phyloP scores from a whole-genome alignment of 495 filamentous ascomycete species.

The Neurospora cerealis region DNA sequence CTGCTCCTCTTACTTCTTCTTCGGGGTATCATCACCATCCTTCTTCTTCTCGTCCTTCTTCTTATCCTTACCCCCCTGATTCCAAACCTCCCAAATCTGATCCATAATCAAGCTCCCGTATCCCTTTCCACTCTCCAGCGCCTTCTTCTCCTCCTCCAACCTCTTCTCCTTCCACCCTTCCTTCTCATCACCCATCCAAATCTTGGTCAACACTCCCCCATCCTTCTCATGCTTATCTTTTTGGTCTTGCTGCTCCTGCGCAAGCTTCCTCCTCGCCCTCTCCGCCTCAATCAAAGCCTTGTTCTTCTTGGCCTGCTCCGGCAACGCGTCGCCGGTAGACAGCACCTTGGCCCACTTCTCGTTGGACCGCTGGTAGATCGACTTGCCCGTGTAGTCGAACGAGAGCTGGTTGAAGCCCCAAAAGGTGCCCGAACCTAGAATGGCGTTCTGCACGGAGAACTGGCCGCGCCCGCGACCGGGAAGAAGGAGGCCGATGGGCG shows the following conservation, averaged over 20 bases:
- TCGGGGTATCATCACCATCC: neutral
- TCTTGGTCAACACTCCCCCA: slow-evolving; percentile 32
- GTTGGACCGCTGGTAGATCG: slow-evolving; percentile 24
- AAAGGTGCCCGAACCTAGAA: slow-evolving; percentile 51
- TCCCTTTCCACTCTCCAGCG: slow-evolving; percentile 65
- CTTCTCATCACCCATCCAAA: slow-evolving; percentile 58
- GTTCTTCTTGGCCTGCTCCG: slow-evolving; percentile 47
- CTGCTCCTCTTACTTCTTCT: slow-evolving; percentile 7
- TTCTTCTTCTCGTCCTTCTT: slow-evolving; percentile 14
- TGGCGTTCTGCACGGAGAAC: slow-evolving; percentile 40
- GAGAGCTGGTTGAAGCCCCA: slow-evolving; percentile 55
- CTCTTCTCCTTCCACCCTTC: slow-evolving; percentile 67
- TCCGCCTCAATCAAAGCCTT: slow-evolving; percentile 36
- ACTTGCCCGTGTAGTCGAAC: slow-evolving; percentile 48
- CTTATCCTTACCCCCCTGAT: slow-evolving; percentile 22
- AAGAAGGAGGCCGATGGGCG: slow-evolving; percentile 60
- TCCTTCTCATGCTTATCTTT: slow-evolving; percentile 23
- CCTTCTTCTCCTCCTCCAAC: slow-evolving; percentile 58
- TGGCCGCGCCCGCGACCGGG: slow-evolving; percentile 70
- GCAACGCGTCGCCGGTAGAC: slow-evolving; percentile 3
- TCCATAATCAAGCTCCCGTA: slow-evolving; percentile 76
- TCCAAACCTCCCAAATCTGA: slow-evolving; percentile 77
- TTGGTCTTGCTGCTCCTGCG: slow-evolving; percentile 7
- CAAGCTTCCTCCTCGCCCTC: slow-evolving; percentile 24
- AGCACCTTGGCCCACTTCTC: slow-evolving; percentile 14